A percentile compares a stretch with the other conserved stretches of the same genome.
These are phyloP conservation scores for Ophiostoma ulmi DNA, from an alignment of 2,329 filamentous ascomycete species.

Conservation along the genomic window DNA sequence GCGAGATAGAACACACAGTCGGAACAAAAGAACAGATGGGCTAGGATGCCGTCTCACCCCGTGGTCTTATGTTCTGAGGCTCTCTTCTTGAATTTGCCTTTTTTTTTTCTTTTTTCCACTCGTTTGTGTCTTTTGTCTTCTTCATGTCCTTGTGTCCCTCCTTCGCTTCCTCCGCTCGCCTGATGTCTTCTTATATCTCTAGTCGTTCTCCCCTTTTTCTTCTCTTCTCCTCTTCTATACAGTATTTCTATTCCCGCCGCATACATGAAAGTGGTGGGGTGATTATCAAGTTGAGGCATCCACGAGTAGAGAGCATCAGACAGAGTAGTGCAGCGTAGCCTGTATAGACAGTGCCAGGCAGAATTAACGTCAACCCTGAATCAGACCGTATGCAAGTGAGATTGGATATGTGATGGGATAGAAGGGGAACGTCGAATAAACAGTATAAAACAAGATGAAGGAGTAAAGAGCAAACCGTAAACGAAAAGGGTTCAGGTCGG, in stretches of 20 bases:
- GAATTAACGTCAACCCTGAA: background rate
- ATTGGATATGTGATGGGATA: background rate
- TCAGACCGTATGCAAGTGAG: conserved; percentile 1
- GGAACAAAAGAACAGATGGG: background rate
- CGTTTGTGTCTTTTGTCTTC: background rate
- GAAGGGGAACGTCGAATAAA: background rate
- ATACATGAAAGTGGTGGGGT: background rate
- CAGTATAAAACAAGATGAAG: background rate
- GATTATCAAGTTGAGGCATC: background rate
- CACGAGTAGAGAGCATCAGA: background rate
- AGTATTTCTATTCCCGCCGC: background rate
- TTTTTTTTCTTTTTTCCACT: background rate
- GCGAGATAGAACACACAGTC: background rate
- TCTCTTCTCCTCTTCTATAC: background rate
- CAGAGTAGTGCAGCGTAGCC: background rate
- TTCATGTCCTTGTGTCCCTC: background rate
- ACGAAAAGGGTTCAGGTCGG: background rate
- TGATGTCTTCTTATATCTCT: background rate
- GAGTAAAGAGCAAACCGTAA: background rate
- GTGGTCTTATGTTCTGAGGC: conserved; percentile 5
- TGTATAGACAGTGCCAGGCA: background rate
- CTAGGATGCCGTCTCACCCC: background rate
- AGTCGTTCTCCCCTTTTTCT: background rate
- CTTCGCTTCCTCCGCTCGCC: background rate
- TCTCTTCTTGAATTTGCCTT: background rate